These are phyloP conservation scores for Ephemerocybe angulata DNA, from an alignment of 768 basidiomycete genomes.

Conservation along the genomic window DNA sequence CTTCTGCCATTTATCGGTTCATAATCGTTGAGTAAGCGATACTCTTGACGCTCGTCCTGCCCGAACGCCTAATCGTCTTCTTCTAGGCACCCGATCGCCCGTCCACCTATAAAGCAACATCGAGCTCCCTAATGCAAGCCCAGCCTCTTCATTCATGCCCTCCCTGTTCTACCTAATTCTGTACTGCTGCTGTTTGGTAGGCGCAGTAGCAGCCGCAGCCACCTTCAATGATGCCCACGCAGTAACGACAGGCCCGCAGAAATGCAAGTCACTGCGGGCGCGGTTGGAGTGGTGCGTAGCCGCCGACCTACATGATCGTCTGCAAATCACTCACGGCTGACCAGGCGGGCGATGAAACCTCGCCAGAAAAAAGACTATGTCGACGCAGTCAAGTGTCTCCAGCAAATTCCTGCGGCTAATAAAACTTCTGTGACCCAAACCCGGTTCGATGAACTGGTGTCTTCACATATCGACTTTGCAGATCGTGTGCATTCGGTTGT, in stretches of 20 bases:
- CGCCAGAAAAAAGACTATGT: conserved; percentile 29
- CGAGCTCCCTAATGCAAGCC: no score
- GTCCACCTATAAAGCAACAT: no score
- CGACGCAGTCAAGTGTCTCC: conserved; percentile 31
- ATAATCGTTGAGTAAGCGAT: no score
- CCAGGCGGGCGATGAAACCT: background rate
- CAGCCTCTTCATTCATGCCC: no score
- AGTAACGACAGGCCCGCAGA: no score
- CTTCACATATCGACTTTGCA: conserved; percentile 28
- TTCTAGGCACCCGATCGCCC: no score
- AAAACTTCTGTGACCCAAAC: conserved; percentile 20
- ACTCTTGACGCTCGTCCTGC: no score
- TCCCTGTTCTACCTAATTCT: background rate
- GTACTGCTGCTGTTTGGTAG: background rate
- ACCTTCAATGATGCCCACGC: no score
- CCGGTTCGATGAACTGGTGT: conserved; percentile 40
- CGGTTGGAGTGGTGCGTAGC: background rate
- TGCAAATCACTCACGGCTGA: background rate
- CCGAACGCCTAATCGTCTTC: no score
- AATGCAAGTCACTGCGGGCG: background rate
- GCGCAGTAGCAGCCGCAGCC: no score
- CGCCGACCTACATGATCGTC: background rate
- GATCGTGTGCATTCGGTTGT: conserved; percentile 32
- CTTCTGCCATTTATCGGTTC: no score
- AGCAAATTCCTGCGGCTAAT: conserved; percentile 24